These are phyloP conservation scores for Wickerhamiella australiensis DNA, from an alignment of 805 yeast species.

Conservation along the genomic window DNA sequence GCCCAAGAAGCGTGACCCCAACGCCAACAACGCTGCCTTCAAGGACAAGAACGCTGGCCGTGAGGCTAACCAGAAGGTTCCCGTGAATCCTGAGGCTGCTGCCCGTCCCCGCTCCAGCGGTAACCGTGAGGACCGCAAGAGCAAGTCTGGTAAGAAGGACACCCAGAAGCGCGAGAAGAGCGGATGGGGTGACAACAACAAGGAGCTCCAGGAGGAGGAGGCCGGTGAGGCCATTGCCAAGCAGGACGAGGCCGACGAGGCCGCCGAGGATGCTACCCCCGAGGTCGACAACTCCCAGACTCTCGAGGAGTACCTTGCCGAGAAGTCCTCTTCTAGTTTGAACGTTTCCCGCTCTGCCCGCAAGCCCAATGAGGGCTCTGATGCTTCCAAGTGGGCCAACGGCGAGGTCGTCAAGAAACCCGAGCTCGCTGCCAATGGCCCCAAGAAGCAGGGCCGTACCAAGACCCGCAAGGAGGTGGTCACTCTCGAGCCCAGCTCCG, in stretches of 20 bases:
- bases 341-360: conserved; percentile 25
- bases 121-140: conserved; percentile 66
- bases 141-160: conserved; percentile 74
- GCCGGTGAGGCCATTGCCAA: conserved; percentile 36
- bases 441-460: conserved; percentile 56
- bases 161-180: conserved; percentile 70
- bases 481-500: conserved; percentile 34
- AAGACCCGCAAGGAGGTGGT: conserved; percentile 72
- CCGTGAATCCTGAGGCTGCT: conserved; percentile 41
- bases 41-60: conserved; percentile 64
- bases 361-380: conserved; percentile 48
- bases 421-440: conserved; percentile 41
- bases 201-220: conserved; percentile 52
- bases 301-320: conserved; percentile 76
- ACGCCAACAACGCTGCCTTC: conserved; percentile 85
- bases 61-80: conserved; percentile 39
- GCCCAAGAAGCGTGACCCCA: conserved; percentile 38
- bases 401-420: conserved; percentile 56
- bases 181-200: conserved; percentile 79
- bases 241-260: conserved; percentile 30
- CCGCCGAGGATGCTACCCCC: conserved; percentile 35
- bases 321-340: conserved; percentile 29
- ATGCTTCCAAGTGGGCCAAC: conserved; percentile 34
- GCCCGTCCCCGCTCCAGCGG: conserved; percentile 35
- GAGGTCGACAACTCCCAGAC: conserved; percentile 45